phyloP scores from a whole-genome alignment of 202 grass and related monocot genomes.

The Cymbopogon flexuosus region DNA sequence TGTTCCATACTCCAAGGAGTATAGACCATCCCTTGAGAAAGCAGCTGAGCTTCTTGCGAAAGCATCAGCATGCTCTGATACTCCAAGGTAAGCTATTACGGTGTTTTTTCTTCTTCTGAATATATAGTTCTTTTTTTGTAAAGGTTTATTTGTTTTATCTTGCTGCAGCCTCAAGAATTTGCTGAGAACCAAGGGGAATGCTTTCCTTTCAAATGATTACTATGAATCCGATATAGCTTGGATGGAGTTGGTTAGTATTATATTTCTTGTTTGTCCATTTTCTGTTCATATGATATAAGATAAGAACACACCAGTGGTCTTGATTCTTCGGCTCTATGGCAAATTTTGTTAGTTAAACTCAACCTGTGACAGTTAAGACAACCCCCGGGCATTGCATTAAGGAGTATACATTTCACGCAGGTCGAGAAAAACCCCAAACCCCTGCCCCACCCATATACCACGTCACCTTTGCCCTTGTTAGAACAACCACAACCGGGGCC shows the following conservation, averaged over 20 bases:
- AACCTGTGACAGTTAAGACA: too few relatives aligned
- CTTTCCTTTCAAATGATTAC: constrained; percentile 92
- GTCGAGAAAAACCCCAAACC: too few relatives aligned
- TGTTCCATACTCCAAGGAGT: constrained; percentile 83
- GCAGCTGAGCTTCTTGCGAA: constrained; percentile 59
- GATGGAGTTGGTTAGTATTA: constrained; percentile 84
- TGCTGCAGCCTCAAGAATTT: constrained; percentile 74
- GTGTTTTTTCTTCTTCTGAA: constrained; percentile 17
- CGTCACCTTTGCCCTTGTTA: too few relatives aligned
- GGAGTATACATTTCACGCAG: too few relatives aligned
- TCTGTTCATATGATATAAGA: background rate
- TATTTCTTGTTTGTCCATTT: constrained; percentile 25
- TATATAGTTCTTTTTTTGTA: constrained; percentile 2
- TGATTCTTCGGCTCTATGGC: background rate
- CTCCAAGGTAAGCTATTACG: constrained; percentile 53
- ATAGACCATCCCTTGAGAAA: constrained; percentile 63
- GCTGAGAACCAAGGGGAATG: constrained; percentile 76
- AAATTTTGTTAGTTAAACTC: too few relatives aligned
- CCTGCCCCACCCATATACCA: too few relatives aligned
- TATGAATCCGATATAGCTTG: constrained; percentile 97
- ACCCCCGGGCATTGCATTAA: too few relatives aligned
- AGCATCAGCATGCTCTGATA: constrained; percentile 74
- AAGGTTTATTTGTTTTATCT: constrained; percentile 27
- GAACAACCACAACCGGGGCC: too few relatives aligned
- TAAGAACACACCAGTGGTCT: background rate